Percentiles rank a stretch among this genome's conserved stretches.
Conservation (phyloP, 768 basidiomycete species). For the Amanita rubescens region DNA sequence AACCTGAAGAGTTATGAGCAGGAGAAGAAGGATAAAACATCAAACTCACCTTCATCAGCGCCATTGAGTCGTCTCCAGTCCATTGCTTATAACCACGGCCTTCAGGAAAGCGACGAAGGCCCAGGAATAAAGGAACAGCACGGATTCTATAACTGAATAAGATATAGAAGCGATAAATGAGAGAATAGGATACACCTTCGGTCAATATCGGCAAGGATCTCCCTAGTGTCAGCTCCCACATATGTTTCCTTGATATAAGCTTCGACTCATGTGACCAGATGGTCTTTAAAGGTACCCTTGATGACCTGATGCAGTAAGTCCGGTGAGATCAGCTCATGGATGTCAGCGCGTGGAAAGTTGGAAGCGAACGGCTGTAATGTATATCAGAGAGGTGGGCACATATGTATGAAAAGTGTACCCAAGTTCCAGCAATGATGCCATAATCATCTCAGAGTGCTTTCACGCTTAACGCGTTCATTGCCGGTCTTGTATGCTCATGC, state of each 20-base stretch:
- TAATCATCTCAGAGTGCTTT: no score
- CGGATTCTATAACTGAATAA: constrained; percentile 7
- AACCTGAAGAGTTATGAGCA: no score
- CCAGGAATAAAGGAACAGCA: constrained; percentile 5
- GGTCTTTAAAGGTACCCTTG: constrained; percentile 16
- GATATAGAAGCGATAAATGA: constrained; percentile 3
- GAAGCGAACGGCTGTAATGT: constrained; percentile 14
- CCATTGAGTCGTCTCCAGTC: constrained; percentile 20
- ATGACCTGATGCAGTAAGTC: constrained; percentile 3
- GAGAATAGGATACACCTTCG: not conserved
- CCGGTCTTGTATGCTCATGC: no score
- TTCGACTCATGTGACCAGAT: constrained; percentile 21
- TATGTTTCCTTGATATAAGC: constrained; percentile 9
- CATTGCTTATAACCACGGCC: constrained; percentile 10
- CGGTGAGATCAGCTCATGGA: no score
- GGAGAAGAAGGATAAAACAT: no score
- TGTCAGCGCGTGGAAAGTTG: constrained; percentile 1
- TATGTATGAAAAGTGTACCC: no score
- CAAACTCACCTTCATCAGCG: constrained; percentile 24
- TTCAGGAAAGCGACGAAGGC: constrained; percentile 11
- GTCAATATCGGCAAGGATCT: constrained; percentile 14
- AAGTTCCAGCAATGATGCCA: no score
- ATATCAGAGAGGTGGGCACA: no score
- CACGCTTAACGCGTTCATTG: no score
- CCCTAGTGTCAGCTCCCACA: constrained; percentile 4